Base-by-base conservation (phyloP, 805 yeast species). In the Yamadazyma sp. region DNA sequence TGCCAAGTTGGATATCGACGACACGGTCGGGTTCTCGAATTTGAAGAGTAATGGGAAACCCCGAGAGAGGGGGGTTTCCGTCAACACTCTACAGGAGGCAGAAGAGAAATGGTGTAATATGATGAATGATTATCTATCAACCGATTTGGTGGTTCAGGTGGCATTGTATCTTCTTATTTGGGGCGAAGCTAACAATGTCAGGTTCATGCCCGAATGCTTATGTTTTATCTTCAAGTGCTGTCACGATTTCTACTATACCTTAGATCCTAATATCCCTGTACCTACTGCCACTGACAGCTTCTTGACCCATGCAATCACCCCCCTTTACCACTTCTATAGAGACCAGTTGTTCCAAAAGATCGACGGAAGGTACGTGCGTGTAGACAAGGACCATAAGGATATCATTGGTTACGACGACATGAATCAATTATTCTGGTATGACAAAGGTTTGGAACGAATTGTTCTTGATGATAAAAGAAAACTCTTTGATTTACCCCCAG, bases 321-420 rank as follows among this genome's bases (percentile, higher is more conserved):
- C 96, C 0, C 55, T 88, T 8, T 88, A 84, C 52, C 55, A 67
- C n/a, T 78, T 62, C 45, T 77, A 79, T 48, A 60, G 79, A 8
- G 74, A 72, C 40, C 84, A 79, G 51, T 62, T 74, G 3, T 82
- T 72, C 48, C 70, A 64, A 24, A 47, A 57, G 3, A 56, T 61
- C 4, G 71, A 66, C 13, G 80, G 73, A 0, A 59, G 57, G 15
- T 71, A 67, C 54, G 60, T 70, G 19, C 67, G 68, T 13, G 63
- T 67, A 8, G 82, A 78, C 43, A 74, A 69, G 39, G 91, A 84
- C 52, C 91, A 88, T 53, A 70, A 77, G 11, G 62, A 74, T 18
- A 76, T 77, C 4, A 80, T 88, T 41, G 96, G 96, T 0, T 88
- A 88, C 57, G 96, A 88, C 62, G 96, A 88, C 57, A 80, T 88